Evolutionary conservation across 2,329 filamentous ascomycete species (phyloP).

Genomic region (Ascochyta fabae): DNA sequence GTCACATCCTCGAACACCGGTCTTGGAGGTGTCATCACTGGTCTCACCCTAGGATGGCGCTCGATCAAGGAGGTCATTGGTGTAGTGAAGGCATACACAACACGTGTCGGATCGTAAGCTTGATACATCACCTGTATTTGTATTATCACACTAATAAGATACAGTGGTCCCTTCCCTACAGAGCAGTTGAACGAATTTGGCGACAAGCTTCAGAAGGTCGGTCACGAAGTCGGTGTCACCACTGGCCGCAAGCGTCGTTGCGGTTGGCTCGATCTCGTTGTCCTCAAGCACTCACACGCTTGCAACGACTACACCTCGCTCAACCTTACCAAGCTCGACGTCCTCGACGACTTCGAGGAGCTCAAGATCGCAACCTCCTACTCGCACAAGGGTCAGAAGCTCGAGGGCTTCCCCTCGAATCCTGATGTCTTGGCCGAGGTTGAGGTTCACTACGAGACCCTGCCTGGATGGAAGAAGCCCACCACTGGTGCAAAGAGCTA

Average conservation of each 20-base stretch:
- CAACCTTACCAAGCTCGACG: conserved; percentile 72
- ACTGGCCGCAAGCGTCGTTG: conserved; percentile 68
- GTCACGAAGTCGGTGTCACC: conserved; percentile 62
- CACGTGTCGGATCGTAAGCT: conserved; percentile 57
- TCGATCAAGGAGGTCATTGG: conserved; percentile 68
- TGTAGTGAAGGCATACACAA: conserved; percentile 73
- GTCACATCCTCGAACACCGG: conserved; percentile 67
- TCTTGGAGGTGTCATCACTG: conserved; percentile 67
- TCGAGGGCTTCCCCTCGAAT: conserved; percentile 71
- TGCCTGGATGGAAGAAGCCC: conserved; percentile 72
- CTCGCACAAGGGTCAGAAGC: conserved; percentile 60
- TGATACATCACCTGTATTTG: neutral
- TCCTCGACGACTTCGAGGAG: conserved; percentile 75
- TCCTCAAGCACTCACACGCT: conserved; percentile 68
- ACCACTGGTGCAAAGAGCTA: conserved; percentile 67
- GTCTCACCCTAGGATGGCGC: conserved; percentile 66
- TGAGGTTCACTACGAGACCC: conserved; percentile 70
- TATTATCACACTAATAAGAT: conserved; percentile 29
- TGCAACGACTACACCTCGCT: conserved; percentile 72
- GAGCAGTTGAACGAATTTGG: conserved; percentile 66
- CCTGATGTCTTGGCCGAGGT: conserved; percentile 63
- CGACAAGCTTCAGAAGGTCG: conserved; percentile 63
- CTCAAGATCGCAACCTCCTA: conserved; percentile 80
- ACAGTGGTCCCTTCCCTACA: conserved; percentile 70
- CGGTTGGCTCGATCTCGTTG: conserved; percentile 72